A percentile compares a stretch with the other conserved stretches of the same genome.
Evolutionary conservation across 805 yeast genomes (phyloP).

Genomic region (Starmerella ratchasimensis): DNA sequence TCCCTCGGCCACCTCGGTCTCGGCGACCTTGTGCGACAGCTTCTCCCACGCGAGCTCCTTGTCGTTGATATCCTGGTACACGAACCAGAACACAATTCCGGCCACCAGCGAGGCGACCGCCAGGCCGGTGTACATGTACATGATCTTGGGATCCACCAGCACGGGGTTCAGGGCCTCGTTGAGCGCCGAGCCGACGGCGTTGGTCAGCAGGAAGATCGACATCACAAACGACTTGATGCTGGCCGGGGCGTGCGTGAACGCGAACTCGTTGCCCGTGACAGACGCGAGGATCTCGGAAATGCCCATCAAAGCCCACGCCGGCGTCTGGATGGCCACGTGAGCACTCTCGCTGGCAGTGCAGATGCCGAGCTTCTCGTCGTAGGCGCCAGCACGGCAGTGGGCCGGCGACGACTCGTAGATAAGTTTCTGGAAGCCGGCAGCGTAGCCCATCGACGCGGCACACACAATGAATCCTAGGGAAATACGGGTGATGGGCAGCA

Average conservation of each 20-base stretch:
- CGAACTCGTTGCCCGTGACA: constrained; percentile 71
- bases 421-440: constrained; percentile 59
- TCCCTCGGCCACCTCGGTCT: background rate
- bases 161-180: constrained; percentile 62
- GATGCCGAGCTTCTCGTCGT: constrained; percentile 31
- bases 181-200: constrained; percentile 64
- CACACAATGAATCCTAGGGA: constrained; percentile 56
- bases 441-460: constrained; percentile 53
- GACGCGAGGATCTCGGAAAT: constrained; percentile 67
- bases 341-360: constrained; percentile 21
- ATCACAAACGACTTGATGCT: constrained; percentile 52
- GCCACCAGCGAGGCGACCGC: constrained; percentile 44
- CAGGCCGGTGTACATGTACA: constrained; percentile 55
- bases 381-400: constrained; percentile 12
- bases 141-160: constrained; percentile 52
- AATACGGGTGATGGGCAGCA: constrained; percentile 62
- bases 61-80: constrained; percentile 29
- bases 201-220: constrained; percentile 50
- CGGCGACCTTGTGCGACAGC: constrained; percentile 6
- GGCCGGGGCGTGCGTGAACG: constrained; percentile 69
- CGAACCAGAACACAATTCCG: constrained; percentile 49
- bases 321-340: constrained; percentile 59
- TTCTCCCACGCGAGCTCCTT: constrained; percentile 8
- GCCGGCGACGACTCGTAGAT: constrained; percentile 55
- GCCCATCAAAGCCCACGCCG: constrained; percentile 60